Conservation (phyloP, 306 rosid genomes). For the Cucurbita pepo region DNA sequence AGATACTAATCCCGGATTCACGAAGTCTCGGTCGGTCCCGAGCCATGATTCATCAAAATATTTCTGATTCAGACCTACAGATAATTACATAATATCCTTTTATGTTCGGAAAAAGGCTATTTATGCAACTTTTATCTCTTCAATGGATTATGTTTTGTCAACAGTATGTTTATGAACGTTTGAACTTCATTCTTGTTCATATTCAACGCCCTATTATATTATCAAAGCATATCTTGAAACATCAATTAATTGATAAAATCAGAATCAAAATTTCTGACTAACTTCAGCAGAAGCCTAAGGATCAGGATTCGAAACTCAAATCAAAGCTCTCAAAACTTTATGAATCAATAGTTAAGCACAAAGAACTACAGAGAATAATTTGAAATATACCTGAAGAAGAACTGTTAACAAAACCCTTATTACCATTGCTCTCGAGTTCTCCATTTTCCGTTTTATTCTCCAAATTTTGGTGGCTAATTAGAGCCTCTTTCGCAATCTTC, state of each 20-base stretch:
- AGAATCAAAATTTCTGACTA: neutral
- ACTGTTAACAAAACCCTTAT: constrained; percentile 17
- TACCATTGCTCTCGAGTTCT: constrained; percentile 10
- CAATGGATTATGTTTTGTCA: neutral
- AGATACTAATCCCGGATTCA: neutral
- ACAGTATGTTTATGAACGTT: neutral
- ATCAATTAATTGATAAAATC: neutral
- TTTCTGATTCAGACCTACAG: neutral
- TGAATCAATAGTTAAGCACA: neutral
- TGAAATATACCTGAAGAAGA: constrained; percentile 39
- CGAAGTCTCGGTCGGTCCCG: neutral
- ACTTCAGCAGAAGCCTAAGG: neutral
- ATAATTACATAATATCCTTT: neutral
- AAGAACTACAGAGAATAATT: neutral
- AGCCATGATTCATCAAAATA: neutral
- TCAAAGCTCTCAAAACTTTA: neutral
- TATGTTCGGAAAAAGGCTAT: neutral
- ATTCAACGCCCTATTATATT: neutral
- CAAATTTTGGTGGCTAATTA: constrained; percentile 22
- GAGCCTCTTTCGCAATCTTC: constrained; percentile 7
- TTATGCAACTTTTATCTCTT: neutral
- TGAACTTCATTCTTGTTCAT: neutral
- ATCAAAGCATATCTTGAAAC: neutral
- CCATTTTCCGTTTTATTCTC: constrained; percentile 15
- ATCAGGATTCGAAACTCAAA: neutral